Percentiles rank a stretch among this genome's conserved stretches.
phyloP scores from a whole-genome alignment of 805 yeast species.

The Hanseniaspora occidentalis region DNA sequence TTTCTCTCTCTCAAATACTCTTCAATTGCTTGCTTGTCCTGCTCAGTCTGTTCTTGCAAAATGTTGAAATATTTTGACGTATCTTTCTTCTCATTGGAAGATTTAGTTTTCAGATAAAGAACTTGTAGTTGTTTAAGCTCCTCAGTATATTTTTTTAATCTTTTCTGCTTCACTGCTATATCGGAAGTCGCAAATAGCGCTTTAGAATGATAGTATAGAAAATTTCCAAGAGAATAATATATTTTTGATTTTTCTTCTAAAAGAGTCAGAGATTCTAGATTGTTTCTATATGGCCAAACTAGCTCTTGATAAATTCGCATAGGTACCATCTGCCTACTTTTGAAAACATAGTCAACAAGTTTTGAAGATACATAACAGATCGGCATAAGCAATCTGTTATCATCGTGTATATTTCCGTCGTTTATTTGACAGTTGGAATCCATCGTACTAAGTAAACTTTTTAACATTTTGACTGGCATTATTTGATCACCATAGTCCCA shows the following conservation, averaged over 20 bases:
- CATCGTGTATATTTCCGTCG: too few relatives aligned
- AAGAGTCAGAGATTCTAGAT: conserved; percentile 49
- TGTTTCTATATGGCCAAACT: conserved; percentile 60
- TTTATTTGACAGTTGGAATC: neutral
- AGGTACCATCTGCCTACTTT: neutral
- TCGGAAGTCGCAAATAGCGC: conserved; percentile 32
- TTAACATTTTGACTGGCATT: conserved; percentile 46
- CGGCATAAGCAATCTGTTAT: too few relatives aligned
- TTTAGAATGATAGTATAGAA: conserved; percentile 56
- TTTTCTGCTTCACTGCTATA: conserved; percentile 29
- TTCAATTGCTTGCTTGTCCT: conserved; percentile 38
- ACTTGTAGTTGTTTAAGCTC: conserved; percentile 40
- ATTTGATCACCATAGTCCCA: conserved; percentile 53
- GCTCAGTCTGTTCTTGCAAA: conserved; percentile 32
- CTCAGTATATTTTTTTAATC: conserved; percentile 27
- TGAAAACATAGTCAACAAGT: neutral
- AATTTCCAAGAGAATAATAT: conserved; percentile 51
- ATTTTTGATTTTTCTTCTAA: conserved; percentile 44
- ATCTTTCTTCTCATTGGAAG: conserved; percentile 33
- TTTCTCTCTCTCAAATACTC: conserved; percentile 27
- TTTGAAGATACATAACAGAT: neutral
- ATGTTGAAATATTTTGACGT: conserved; percentile 42
- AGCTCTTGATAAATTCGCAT: conserved; percentile 12
- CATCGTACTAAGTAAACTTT: conserved; percentile 13
- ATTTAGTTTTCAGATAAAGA: conserved; percentile 29